Percentiles rank a stretch among this genome's conserved stretches.
phyloP scores from a whole-genome alignment of 2,329 filamentous ascomycete species.

The Colletotrichum tabaci region DNA sequence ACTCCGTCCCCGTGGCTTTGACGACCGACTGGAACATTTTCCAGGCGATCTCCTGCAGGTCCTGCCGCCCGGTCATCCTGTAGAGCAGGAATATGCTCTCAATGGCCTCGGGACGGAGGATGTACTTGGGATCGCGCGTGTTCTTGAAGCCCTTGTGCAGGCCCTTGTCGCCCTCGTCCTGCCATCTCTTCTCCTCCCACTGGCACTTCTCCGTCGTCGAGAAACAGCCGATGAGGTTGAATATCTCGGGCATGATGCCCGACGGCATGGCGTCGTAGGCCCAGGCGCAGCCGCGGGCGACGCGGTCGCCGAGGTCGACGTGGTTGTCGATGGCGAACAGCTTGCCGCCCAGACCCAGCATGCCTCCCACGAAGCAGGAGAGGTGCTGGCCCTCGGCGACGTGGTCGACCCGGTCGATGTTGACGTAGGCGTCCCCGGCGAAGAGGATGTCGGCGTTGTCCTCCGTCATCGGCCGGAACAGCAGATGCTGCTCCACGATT shows the following conservation, averaged over 20 bases:
- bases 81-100: slow-evolving; percentile 70
- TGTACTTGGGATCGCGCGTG: slow-evolving; percentile 63
- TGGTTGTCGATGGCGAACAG: slow-evolving; percentile 59
- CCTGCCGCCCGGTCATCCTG: slow-evolving; percentile 63
- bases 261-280: slow-evolving; percentile 62
- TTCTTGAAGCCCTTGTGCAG: slow-evolving; percentile 73
- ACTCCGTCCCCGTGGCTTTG: slow-evolving; percentile 61
- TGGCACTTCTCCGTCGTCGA: slow-evolving; percentile 60
- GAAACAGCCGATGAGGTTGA: slow-evolving; percentile 58
- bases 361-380: slow-evolving; percentile 66
- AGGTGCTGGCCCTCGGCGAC: slow-evolving; percentile 60
- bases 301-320: slow-evolving; percentile 59
- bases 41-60: slow-evolving; percentile 67
- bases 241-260: slow-evolving; percentile 68
- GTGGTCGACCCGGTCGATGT: slow-evolving; percentile 37
- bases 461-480: slow-evolving; percentile 77
- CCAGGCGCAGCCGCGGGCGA: slow-evolving; percentile 68
- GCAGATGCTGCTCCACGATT: slow-evolving; percentile 68
- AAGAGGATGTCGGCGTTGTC: slow-evolving; percentile 72
- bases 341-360: slow-evolving; percentile 64
- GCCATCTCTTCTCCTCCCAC: slow-evolving; percentile 53
- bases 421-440: slow-evolving; percentile 56
- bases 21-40: slow-evolving; percentile 65
- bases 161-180: slow-evolving; percentile 44
- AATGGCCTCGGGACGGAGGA: slow-evolving; percentile 66